Conservation (phyloP, 1,284 basidiomycete species). For the Boletellus sp. region DNA sequence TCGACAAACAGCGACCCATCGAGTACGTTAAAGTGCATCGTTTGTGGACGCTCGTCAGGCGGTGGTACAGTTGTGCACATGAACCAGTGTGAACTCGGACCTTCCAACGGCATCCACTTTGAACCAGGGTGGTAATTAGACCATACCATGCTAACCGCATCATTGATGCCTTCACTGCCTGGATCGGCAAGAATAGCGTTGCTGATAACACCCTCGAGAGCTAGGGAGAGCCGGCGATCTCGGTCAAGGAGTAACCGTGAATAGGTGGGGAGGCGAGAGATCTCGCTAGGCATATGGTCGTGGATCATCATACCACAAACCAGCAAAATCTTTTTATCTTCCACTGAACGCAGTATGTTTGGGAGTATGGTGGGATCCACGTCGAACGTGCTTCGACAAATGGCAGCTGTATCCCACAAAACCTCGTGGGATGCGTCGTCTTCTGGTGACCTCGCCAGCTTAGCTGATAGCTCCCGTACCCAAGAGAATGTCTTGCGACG, state of each 20-base stretch:
- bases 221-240: background rate
- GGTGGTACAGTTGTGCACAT: background rate
- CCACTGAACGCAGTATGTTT: background rate
- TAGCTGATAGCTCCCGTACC: background rate
- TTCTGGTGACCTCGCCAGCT: background rate
- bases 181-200: background rate
- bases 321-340: background rate
- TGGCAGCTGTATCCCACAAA: background rate
- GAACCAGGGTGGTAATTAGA: background rate
- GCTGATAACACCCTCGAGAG: background rate
- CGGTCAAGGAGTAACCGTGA: background rate
- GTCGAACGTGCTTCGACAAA: background rate
- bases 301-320: background rate
- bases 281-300: background rate
- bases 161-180: background rate
- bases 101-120: background rate
- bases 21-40: background rate
- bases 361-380: background rate
- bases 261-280: background rate
- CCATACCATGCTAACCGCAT: background rate
- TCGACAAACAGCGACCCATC: background rate
- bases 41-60: background rate
- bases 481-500: background rate
- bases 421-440: background rate
- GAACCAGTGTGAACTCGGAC: background rate